Conservation (phyloP, 2,329 filamentous ascomycete genomes). For the Aspergillus fijiensis region DNA sequence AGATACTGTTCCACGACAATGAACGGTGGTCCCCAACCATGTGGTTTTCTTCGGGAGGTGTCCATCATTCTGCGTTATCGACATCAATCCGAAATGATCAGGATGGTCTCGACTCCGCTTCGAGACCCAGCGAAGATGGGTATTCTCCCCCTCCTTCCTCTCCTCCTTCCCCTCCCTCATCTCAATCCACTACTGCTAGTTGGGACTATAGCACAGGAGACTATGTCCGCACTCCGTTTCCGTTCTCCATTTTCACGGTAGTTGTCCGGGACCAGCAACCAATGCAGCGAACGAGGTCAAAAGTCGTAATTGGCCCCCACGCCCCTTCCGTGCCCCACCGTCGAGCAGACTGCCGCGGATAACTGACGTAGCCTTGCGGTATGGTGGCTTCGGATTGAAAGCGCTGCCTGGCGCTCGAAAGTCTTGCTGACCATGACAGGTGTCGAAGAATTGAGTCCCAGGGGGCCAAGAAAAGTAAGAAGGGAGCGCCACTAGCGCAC, state of each 20-base stretch:
- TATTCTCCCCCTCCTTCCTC: neutral
- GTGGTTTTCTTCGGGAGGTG: neutral
- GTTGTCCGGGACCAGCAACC: neutral
- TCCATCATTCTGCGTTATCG: constrained; percentile 3
- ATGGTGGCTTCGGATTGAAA: neutral
- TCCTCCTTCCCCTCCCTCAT: neutral
- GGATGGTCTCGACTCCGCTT: constrained; percentile 3
- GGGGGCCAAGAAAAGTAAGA: neutral
- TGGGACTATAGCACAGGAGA: too few species aligned
- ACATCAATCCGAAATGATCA: constrained; percentile 2
- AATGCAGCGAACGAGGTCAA: neutral
- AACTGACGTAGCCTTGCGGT: neutral
- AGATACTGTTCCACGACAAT: neutral
- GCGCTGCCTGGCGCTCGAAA: neutral
- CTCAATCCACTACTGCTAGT: neutral
- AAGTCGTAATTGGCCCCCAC: neutral
- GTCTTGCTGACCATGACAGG: neutral
- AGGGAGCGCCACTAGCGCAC: neutral
- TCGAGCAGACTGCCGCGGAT: neutral
- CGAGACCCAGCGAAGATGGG: neutral
- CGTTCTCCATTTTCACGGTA: neutral
- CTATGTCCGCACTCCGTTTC: neutral
- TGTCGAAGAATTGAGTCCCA: neutral
- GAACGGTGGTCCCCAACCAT: neutral
- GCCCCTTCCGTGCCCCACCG: neutral